Base-by-base conservation (phyloP, 345 rosid genomes). In the Ailanthus altissimus region DNA sequence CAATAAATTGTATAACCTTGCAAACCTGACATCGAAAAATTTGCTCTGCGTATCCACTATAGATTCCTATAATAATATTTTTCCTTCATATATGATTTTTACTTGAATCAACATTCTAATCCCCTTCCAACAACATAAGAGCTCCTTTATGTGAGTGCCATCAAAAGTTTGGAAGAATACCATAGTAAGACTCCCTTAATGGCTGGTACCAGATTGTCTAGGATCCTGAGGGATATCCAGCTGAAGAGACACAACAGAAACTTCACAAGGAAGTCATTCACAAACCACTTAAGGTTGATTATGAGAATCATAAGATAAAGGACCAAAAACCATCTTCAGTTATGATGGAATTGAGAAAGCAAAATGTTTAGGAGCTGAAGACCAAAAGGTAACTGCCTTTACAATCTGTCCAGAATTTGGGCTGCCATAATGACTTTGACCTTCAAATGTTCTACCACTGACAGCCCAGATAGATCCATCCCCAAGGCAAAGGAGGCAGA, bases 101-200 rank as follows among this genome's bases (percentile, higher is more conserved):
- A 40, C 20, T 18, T 36, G 21, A 64, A 64, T 64, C 47, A 64
- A 64, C 68, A 67, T 67, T 67, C 57, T n/a, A 67, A 56, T 26
- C 57, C 57, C 47, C 56, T 28, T 25, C n/a, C 32, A 67, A 25
- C 57, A 67, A 67, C 15, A 23, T 13, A 47, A 25, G 18, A 67
- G 28, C 36, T 21, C 53, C 2, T 11, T 12, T 45, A 8, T 40
- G 2, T 9, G n/a, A 23, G 50, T n/a, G 25, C 72, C 10, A 25
- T 57, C 32, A 66, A 66, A 16, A 43, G 51, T 20, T 32, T 15
- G 21, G 70, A 66, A 43, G 49, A 43, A 66, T 40, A 51, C 47
- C 40, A 43, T 8, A 46, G 28, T 49, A 67, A 51, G 62, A 72
- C 11, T 13, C 3, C 38, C 12, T 40, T 21, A 3, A 40, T 54